Base-by-base conservation (phyloP, 345 rosid genomes). In the Eucalyptus tenuipes region DNA sequence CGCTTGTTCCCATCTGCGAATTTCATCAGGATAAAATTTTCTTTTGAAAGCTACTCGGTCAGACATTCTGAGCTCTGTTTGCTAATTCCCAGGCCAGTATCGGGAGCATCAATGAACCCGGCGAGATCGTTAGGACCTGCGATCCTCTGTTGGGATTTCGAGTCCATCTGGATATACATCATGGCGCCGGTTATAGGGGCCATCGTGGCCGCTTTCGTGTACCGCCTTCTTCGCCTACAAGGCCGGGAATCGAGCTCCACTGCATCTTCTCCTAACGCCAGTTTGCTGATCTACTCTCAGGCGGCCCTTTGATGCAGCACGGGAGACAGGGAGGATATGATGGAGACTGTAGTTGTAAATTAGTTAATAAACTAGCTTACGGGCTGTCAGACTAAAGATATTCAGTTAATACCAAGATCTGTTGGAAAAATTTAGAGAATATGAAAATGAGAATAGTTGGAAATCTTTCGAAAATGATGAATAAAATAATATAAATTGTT, bases 111-210 rank as follows among this genome's bases (percentile, higher is more conserved):
- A 33, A 89, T 97, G 94, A 97, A 97, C 87, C 99, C 99, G 6
- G 99, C 97, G 64, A 94, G 99, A 88, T 97, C 99, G 85, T 71
- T 97, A 59, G 99, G 99, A 47, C 99, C 99, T 8, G 99, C 99
- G 48, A 92, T 97, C 79, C 92, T 94, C 87, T 89, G 97, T 11
- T 91, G 95, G 95, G 92, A 95, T 71, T 96, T 95, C 79, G 93
- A 93, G 66, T 92, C 92, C 89, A 57, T 97, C 40, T 97, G 99
- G 99, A 91, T 97, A 53, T 96, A 97, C 89, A 89, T 96, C 17
- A 93, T 92, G n/a, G 99, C 95, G 18, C 99, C 99, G 0, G 90
- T 92, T 44, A 86, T 90, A 10, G 99, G 99, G 92, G 97, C 99
- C 22, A 42, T 94, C 17, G 79, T 89, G 17, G 99, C 99, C 3